These are phyloP conservation scores for Eimeria maxima DNA, from an alignment of 169 alveolate genomes.

Conservation along the genomic window DNA sequence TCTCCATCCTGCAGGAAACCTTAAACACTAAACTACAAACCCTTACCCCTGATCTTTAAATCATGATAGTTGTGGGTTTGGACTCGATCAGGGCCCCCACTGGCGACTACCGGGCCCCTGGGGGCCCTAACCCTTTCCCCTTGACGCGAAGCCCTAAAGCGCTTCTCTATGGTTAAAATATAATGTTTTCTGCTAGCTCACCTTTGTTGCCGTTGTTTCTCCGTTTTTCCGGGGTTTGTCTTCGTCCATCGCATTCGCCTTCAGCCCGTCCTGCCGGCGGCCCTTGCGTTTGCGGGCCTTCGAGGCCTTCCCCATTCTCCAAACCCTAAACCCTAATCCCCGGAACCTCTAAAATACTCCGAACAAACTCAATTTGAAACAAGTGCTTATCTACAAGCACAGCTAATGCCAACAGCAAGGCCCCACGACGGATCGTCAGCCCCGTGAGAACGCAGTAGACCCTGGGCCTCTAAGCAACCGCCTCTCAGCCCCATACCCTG, in stretches of 20 bases:
- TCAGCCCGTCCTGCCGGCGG: slow-evolving; percentile 39
- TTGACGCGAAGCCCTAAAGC: neutral
- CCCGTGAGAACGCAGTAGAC: slow-evolving; percentile 25
- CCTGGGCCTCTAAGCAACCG: neutral
- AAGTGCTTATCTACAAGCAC: neutral
- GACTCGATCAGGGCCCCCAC: neutral
- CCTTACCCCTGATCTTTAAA: neutral
- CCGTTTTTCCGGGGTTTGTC: slow-evolving; percentile 51
- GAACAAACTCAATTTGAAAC: neutral
- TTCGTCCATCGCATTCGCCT: slow-evolving; percentile 67
- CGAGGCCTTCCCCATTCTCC: slow-evolving; percentile 71
- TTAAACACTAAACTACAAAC: slow-evolving; percentile 16
- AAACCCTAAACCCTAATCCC: slow-evolving; percentile 76
- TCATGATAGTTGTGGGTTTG: neutral
- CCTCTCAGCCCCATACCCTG: slow-evolving; percentile 36
- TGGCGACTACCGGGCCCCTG: neutral
- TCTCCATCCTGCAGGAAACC: slow-evolving; percentile 63
- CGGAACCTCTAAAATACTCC: neutral
- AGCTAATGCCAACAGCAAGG: neutral
- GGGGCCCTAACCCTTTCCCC: slow-evolving; percentile 12
- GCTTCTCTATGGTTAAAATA: neutral
- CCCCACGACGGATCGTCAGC: slow-evolving; percentile 2
- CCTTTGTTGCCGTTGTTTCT: neutral
- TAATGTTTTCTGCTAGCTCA: neutral
- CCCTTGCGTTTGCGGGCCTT: slow-evolving; percentile 78